phyloP scores from a whole-genome alignment of 2,329 filamentous ascomycete genomes.

The Corinectria fuckeliana region DNA sequence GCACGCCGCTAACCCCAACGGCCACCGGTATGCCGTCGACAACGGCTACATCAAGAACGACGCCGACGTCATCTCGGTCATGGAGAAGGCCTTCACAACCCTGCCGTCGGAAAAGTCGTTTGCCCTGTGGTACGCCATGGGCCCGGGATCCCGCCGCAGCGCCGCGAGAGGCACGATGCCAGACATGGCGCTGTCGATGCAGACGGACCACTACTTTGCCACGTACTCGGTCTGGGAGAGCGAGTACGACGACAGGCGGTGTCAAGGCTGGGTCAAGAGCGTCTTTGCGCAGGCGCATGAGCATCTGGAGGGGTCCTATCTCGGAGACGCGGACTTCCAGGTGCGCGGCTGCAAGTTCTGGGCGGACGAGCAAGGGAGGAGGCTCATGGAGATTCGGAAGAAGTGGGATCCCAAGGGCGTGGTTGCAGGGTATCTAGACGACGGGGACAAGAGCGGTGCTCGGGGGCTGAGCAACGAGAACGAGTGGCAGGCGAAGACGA shows the following conservation, averaged over 20 bases:
- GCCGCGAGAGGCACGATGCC: conserved; percentile 35
- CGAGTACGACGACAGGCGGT: conserved; percentile 51
- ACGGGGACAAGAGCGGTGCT: conserved; percentile 49
- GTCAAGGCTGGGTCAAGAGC: conserved; percentile 51
- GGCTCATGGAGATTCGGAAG: conserved; percentile 50
- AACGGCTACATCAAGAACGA: conserved; percentile 58
- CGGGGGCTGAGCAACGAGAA: conserved; percentile 51
- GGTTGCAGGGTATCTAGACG: conserved; percentile 54
- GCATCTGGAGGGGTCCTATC: conserved; percentile 56
- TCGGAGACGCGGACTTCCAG: conserved; percentile 62
- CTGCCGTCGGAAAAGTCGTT: conserved; percentile 54
- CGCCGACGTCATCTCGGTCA: conserved; percentile 50
- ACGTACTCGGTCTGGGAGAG: conserved; percentile 59
- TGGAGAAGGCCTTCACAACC: conserved; percentile 55
- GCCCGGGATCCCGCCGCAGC: conserved; percentile 47
- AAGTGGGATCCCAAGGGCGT: conserved; percentile 48
- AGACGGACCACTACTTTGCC: conserved; percentile 63
- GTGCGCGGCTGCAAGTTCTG: conserved; percentile 55
- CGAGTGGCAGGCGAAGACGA: conserved; percentile 38
- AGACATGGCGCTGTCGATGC: conserved; percentile 62
- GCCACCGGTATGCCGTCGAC: conserved; percentile 56
- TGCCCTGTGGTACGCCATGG: conserved; percentile 59
- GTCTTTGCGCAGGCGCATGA: conserved; percentile 48
- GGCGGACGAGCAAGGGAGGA: conserved; percentile 49
- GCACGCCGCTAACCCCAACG: conserved; percentile 53